These are phyloP conservation scores for Pestalotiopsis sp. DNA, from an alignment of 2,329 filamentous ascomycete species.

Conservation along the genomic window DNA sequence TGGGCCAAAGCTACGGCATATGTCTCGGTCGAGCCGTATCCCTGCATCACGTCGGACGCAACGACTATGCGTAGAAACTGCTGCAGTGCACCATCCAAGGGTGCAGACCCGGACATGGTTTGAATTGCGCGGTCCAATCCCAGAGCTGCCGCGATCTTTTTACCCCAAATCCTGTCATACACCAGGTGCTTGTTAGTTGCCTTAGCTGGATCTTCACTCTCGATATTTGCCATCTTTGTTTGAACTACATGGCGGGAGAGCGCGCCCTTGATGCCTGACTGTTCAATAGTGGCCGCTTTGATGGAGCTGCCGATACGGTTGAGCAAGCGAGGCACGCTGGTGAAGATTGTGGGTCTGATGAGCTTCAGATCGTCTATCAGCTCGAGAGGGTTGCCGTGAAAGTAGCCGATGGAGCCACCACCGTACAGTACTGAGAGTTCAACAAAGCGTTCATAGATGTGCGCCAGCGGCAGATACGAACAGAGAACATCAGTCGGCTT, in stretches of 20 bases:
- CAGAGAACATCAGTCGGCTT: background rate
- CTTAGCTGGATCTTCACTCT: background rate
- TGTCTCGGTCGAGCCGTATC: background rate
- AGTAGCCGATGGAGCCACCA: background rate
- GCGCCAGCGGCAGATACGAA: background rate
- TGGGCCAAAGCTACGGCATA: background rate
- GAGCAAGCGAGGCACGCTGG: background rate
- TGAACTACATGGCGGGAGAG: background rate
- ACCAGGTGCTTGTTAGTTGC: background rate
- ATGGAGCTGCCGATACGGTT: background rate
- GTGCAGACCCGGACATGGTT: background rate
- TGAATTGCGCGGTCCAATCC: background rate
- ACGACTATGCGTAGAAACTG: background rate
- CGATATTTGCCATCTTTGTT: background rate
- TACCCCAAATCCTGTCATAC: background rate
- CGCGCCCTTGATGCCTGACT: background rate
- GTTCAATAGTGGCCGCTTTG: background rate
- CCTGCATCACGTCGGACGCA: background rate
- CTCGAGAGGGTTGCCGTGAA: background rate
- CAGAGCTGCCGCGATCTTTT: background rate
- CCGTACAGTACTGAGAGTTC: background rate
- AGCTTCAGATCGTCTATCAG: conserved; percentile 1
- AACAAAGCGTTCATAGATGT: background rate
- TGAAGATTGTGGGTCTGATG: background rate
- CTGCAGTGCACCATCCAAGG: background rate